Base-by-base conservation (phyloP, 257 asterid genomes). In the Solanum neorickii region DNA sequence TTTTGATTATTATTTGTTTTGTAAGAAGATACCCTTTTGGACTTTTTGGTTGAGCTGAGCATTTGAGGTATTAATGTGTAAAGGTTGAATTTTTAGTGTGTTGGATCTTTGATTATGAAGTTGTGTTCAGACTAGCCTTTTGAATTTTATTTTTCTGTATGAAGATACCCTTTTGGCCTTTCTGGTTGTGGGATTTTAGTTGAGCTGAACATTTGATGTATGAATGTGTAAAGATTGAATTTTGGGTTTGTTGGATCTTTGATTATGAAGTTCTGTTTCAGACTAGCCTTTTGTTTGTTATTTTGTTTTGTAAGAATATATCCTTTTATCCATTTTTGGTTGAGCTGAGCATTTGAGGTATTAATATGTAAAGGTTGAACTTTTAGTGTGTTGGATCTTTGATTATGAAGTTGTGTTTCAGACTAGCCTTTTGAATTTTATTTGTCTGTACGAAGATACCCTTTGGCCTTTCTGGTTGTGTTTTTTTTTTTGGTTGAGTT, bases 381-480 rank as follows among this genome's bases (percentile, higher is more conserved):
- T 39, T 56, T 59, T 15, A 9, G 11, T 91, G 68, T 88, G 41
- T 83, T 37, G 76, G 86, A n/a, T 90, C 88, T 65, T 74, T n/a
- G 74, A 72, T 59, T 62, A 82, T 49, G 75, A 46, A 73, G 80
- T 39, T 37, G 73, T 2, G 70, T 84, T 13, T 60, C 60, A 78
- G 88, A 20, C 29, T 7, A 20, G 52, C 2, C 5, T 37, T 83
- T 82, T 20, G 33, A 78, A 1, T 70, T 69, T 84, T 77, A 14
- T 27, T n/a, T 49, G 75, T 56, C 20, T 14, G 29, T 80, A 77
- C 1, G 62, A 77, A 4, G 62, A 44, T 3, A 42, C 83, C 37
- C 62, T 42, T 77, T 77, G 83, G 23, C 52, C 60, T 49, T 49
- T 82, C 33, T 82, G 42, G 68, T 80, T 47, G 85, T 47, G 44